Evolutionary conservation across 2,329 filamentous ascomycete species (phyloP), one percentile per base, ranked within the genome.

Genomic region (Trichoderma arundinaceum): DNA sequence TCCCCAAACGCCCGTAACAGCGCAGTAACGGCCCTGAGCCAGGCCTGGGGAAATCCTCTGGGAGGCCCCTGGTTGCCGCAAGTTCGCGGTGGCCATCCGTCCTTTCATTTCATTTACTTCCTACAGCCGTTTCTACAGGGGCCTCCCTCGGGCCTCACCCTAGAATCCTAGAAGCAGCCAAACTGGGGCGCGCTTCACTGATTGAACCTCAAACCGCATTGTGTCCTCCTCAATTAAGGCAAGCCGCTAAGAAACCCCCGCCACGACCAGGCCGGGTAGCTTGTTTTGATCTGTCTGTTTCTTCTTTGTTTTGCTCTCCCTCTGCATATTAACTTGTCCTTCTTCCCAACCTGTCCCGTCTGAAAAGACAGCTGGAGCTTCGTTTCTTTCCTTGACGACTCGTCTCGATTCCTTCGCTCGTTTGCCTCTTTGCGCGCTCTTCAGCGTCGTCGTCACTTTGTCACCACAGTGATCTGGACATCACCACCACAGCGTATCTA

Each of bases 71-170:
- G 43, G 61, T 35, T 57, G 61, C 61, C 35, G 61, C 53, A 56
- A 22, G 19, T 33, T 64, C 53, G 35, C 52, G 44, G 61, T 41
- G 39, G 35, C 61, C 51, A 56, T 56, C 32, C 59, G 48, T 63
- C 60, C 60, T n/a, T 63, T 54, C 60, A 41, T 64, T 64, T 54
- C 46, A 64, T 64, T 49, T 64, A 64, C 61, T 49, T 64, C 39
- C 33, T 64, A 32, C 61, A 41, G 61, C 41, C 61, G 60, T 53
- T 38, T 64, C 53, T 57, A 49, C 61, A 64, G 61, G 61, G 52
- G 33, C 60, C 22, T 28, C 22, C 22, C 22, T 28, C 22, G 22
- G 22, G 22, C 22, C 39, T 53, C 58, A 9, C 19, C 46, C 46
- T 39, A 39, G 59, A 39, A 41, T 15, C 46, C 48, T 43, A 52